A percentile compares a stretch with the other conserved stretches of the same genome.
Conservation (phyloP, 768 basidiomycete species). For the Tylopilus intermedius region DNA sequence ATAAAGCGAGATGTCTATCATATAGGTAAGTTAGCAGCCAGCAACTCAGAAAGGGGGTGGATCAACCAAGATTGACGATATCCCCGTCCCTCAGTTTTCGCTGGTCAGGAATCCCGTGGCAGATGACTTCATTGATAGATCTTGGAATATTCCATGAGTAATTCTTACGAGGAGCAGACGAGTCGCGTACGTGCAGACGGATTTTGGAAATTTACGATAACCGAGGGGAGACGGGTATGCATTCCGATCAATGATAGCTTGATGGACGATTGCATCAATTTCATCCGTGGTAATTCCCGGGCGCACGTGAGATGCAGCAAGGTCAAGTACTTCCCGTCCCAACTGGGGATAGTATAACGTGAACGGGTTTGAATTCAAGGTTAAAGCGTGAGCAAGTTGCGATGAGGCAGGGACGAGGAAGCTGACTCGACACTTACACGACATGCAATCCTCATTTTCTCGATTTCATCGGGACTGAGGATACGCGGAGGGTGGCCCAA, state of each 20-base stretch:
- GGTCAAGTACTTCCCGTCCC: constrained; percentile 87
- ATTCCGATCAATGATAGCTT: constrained; percentile 83
- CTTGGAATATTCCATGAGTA: constrained; percentile 33
- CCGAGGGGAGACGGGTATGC: constrained; percentile 93
- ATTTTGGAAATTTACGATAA: constrained; percentile 90
- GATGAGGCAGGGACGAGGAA: not conserved
- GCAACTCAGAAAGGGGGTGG: constrained; percentile 5
- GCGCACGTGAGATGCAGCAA: constrained; percentile 76
- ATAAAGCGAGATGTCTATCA: constrained; percentile 71
- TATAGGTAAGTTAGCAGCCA: constrained; percentile 13
- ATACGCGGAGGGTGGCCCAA: constrained; percentile 61
- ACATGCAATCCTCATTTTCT: constrained; percentile 85
- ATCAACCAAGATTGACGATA: constrained; percentile 87
- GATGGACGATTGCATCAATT: constrained; percentile 89
- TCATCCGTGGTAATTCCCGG: constrained; percentile 97
- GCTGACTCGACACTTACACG: constrained; percentile 48
- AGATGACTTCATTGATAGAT: constrained; percentile 92
- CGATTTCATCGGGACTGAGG: constrained; percentile 69
- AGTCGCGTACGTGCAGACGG: constrained; percentile 82
- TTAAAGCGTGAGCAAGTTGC: not conserved
- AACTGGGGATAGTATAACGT: constrained; percentile 45
- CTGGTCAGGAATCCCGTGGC: constrained; percentile 94
- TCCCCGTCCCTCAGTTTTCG: constrained; percentile 84
- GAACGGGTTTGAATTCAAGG: constrained; percentile 3
- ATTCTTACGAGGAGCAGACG: constrained; percentile 1